Evolutionary conservation across 305 asterid genomes (phyloP).

Genomic region (Fraxinus velutina): DNA sequence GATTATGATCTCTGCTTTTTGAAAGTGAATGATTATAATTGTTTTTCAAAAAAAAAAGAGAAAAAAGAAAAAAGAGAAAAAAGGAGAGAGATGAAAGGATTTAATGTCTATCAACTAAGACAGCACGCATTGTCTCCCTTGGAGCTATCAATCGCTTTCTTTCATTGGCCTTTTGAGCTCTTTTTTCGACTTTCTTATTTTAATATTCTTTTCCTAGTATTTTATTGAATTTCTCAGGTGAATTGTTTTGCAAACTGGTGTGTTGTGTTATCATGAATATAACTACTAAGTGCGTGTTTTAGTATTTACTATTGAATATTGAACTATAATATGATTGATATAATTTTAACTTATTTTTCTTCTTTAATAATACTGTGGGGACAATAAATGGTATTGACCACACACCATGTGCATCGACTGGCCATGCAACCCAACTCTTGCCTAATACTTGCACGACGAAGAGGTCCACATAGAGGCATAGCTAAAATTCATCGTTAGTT

Average conservation of each 20-base stretch:
- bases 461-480: not conserved
- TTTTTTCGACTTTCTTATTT: slow-evolving; percentile 1
- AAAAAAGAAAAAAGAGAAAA: not conserved
- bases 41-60: slow-evolving; percentile 33
- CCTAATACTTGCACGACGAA: not conserved
- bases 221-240: not conserved
- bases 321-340: not conserved
- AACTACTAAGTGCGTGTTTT: not conserved
- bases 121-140: slow-evolving; percentile 51
- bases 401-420: not conserved
- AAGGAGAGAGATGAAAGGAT: slow-evolving; percentile 9
- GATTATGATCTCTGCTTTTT: slow-evolving; percentile 27
- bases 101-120: slow-evolving; percentile 26
- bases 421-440: not conserved
- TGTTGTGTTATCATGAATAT: not conserved
- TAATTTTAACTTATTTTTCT: not conserved
- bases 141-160: slow-evolving; percentile 30
- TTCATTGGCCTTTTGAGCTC: slow-evolving; percentile 23
- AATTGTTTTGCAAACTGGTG: not conserved
- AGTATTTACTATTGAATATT: not conserved
- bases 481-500: not conserved
- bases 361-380: not conserved
- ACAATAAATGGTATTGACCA: not conserved
- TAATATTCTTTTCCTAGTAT: not conserved
- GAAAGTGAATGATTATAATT: slow-evolving; percentile 33